These are phyloP conservation scores for Pilobolus umbonatus DNA, from an alignment of 192 early-diverging fungal species.

Conservation along the genomic window DNA sequence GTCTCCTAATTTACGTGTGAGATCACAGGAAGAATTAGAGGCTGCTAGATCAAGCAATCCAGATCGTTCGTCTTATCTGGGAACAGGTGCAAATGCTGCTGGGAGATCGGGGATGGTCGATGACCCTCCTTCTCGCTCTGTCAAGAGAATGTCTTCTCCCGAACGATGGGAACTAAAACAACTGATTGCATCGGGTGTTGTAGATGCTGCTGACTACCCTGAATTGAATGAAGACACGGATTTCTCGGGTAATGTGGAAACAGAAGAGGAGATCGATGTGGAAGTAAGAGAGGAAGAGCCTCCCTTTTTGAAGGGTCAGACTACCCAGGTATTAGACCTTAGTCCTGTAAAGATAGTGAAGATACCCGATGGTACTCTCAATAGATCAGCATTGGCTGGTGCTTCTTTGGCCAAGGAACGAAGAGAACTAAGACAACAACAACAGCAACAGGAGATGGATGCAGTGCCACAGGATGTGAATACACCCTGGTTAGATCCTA, in stretches of 20 bases:
- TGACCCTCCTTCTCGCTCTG: conserved; percentile 34
- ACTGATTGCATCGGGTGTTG: conserved; percentile 90
- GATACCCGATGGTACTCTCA: conserved; percentile 94
- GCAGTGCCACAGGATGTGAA: conserved; percentile 84
- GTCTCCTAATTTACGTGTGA: conserved; percentile 71
- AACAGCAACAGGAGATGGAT: conserved; percentile 70
- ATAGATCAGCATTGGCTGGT: conserved; percentile 90
- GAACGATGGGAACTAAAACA: conserved; percentile 98
- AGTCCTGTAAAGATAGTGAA: conserved; percentile 98
- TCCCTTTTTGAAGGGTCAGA: conserved; percentile 90
- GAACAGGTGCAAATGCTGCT: conserved; percentile 20
- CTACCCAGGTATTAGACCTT: conserved; percentile 73
- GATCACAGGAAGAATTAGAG: conserved; percentile 60
- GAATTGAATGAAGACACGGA: conserved; percentile 88
- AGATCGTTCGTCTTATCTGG: conserved; percentile 46
- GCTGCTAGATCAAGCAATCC: conserved; percentile 58
- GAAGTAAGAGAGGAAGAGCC: conserved; percentile 96
- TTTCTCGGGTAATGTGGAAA: conserved; percentile 72
- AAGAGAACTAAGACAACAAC: conserved; percentile 80
- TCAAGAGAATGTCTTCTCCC: conserved; percentile 89
- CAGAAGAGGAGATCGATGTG: conserved; percentile 95
- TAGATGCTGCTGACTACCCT: conserved; percentile 81
- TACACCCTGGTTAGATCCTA: conserved; percentile 89
- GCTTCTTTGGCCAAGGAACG: conserved; percentile 92
- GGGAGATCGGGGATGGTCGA: conserved; percentile 16